A percentile compares a stretch with the other conserved stretches of the same genome.
phyloP scores from a whole-genome alignment of 192 early-diverging fungal species.

The Coemansia sp. region DNA sequence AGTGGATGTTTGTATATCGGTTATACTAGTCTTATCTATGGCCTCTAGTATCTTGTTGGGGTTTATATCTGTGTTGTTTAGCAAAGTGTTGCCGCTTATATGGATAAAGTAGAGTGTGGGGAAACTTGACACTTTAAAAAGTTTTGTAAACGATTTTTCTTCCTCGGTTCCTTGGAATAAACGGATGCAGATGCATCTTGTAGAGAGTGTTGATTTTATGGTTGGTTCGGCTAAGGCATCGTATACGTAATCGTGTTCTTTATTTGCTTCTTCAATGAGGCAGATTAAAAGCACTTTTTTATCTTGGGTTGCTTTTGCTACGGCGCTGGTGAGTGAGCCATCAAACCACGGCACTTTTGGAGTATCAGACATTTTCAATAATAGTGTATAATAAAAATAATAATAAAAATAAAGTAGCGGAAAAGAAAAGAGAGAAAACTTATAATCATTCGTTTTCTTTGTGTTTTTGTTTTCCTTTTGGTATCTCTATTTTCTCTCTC shows the following conservation, averaged over 20 bases:
- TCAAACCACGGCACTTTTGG: neutral
- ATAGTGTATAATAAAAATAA: neutral
- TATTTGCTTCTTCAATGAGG: neutral
- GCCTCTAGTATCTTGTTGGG: neutral
- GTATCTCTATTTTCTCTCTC: neutral
- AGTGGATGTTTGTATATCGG: neutral
- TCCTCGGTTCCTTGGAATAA: neutral
- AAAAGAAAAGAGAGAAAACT: neutral
- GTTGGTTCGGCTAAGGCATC: neutral
- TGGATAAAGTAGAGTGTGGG: conserved; percentile 5
- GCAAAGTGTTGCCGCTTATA: conserved; percentile 1
- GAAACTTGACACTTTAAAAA: neutral
- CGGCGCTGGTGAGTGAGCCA: neutral
- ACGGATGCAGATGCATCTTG: conserved; percentile 1
- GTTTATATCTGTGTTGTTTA: neutral
- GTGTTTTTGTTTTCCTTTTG: neutral
- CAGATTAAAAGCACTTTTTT: neutral
- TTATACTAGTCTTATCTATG: neutral
- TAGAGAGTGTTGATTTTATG: neutral
- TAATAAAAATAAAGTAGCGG: neutral
- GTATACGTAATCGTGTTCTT: neutral
- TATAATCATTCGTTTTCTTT: neutral
- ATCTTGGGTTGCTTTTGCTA: neutral
- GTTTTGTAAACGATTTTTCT: neutral
- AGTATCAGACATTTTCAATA: neutral